Evolutionary conservation across 2,329 filamentous ascomycete genomes (phyloP).

Genomic region (Ophiostoma ips): DNA sequence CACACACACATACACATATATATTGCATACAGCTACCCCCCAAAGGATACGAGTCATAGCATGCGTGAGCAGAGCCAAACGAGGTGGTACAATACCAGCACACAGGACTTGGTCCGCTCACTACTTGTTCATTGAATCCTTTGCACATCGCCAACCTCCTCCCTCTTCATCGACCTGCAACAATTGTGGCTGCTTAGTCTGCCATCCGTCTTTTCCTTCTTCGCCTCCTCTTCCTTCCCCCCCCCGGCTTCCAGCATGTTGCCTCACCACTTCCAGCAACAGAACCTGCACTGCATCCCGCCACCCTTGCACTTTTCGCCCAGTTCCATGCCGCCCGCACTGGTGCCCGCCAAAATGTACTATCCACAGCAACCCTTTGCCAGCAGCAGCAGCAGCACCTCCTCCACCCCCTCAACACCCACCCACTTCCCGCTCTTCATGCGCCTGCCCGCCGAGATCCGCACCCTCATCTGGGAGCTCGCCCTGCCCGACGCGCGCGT

Average conservation of each 20-base stretch:
- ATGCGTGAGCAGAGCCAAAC: too few species aligned
- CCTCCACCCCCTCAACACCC: conserved; percentile 6
- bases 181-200: too few species aligned
- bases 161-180: too few species aligned
- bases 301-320: neutral
- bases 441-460: conserved; percentile 29
- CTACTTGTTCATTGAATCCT: too few species aligned
- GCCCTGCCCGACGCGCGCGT: conserved; percentile 31
- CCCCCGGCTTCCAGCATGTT: neutral
- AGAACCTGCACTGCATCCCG: conserved; percentile 5
- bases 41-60: neutral
- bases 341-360: too few species aligned
- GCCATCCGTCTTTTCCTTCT: neutral
- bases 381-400: neutral
- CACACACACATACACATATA: too few species aligned
- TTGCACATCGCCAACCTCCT: too few species aligned
- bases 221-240: neutral
- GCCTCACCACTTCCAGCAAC: conserved; percentile 4
- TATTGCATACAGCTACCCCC: too few species aligned
- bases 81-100: too few species aligned
- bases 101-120: too few species aligned
- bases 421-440: conserved; percentile 18
- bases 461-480: conserved; percentile 32
- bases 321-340: neutral
- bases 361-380: neutral